Conservation (phyloP, 2,329 filamentous ascomycete genomes). For the Sporothrix dimorphospora region DNA sequence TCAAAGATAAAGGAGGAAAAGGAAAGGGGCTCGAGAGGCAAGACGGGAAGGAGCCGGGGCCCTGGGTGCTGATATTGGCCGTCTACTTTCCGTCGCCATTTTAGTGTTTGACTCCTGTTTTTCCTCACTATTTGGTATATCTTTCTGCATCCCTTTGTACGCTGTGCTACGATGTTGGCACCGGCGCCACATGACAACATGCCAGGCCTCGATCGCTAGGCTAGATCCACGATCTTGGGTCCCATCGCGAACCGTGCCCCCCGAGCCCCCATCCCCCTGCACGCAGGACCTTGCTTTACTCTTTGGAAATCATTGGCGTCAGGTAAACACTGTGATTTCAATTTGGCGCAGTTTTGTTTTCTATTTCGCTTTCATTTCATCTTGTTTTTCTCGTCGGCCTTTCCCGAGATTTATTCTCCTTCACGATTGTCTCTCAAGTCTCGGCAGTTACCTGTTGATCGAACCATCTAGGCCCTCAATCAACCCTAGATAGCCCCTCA, state of each 20-base stretch:
- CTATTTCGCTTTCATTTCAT: background rate
- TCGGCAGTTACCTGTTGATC: background rate
- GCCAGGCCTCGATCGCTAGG: background rate
- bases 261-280: background rate
- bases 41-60: conserved; percentile 5
- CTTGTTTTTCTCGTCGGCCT: background rate
- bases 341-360: background rate
- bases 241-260: background rate
- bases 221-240: conserved; percentile 7
- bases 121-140: background rate
- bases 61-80: conserved; percentile 10
- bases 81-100: background rate
- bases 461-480: background rate
- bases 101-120: background rate
- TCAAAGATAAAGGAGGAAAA: background rate
- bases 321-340: background rate
- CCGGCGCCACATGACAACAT: background rate
- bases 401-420: background rate
- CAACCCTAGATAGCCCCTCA: background rate
- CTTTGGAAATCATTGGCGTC: background rate
- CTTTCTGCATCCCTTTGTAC: background rate
- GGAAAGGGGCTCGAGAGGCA: background rate
- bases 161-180: background rate
- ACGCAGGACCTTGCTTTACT: background rate
- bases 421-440: background rate